Conservation (phyloP, 2,329 filamentous ascomycete genomes). For the Apiospora phragmitis region DNA sequence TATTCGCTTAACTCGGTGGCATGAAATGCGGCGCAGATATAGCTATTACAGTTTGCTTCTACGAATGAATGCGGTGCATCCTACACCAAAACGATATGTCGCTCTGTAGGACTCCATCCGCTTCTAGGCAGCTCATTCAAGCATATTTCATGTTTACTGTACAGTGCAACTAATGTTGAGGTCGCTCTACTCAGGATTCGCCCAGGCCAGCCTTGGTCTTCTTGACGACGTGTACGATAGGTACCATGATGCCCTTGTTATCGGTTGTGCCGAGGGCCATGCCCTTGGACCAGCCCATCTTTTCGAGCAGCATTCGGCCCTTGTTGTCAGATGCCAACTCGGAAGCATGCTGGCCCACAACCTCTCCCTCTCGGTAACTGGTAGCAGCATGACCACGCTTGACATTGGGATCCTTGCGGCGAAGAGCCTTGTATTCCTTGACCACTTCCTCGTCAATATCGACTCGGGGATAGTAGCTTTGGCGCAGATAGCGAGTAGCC, state of each 20-base stretch:
- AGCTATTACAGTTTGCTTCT: background rate
- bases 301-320: constrained; percentile 85
- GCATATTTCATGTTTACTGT: background rate
- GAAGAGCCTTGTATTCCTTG: constrained; percentile 28
- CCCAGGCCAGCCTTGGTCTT: constrained; percentile 82
- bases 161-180: background rate
- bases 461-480: constrained; percentile 57
- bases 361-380: constrained; percentile 77
- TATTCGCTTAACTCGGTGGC: too few species aligned
- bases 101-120: background rate
- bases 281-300: constrained; percentile 94
- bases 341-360: constrained; percentile 82
- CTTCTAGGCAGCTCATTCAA: background rate
- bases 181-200: constrained; percentile 28
- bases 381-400: constrained; percentile 37
- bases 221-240: constrained; percentile 85
- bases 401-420: constrained; percentile 12
- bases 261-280: constrained; percentile 78
- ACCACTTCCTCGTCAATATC: constrained; percentile 38
- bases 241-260: constrained; percentile 86
- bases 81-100: background rate
- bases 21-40: too few species aligned
- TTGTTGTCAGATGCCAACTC: constrained; percentile 82
- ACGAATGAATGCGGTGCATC: background rate
- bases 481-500: constrained; percentile 43